These are phyloP conservation scores for Eimeria necatrix DNA, from an alignment of 169 alveolate species.

Conservation along the genomic window DNA sequence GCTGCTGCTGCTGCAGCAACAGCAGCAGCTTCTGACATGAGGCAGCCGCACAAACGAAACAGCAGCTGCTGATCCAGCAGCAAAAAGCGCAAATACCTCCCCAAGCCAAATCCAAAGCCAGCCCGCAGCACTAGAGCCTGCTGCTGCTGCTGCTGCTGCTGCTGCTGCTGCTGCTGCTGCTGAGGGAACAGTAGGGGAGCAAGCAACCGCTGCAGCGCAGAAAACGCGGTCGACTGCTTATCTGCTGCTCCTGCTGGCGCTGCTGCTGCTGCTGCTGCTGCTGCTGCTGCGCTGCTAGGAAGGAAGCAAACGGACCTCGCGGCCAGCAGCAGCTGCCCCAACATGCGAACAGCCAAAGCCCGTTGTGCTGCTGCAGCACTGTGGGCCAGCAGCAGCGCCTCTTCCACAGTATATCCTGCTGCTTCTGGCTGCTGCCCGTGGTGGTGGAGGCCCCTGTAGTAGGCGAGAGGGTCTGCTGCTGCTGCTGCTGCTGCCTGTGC, in stretches of 20 bases:
- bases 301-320: conserved; percentile 49
- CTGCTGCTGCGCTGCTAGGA: neutral
- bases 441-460: conserved; percentile 82
- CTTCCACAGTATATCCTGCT: conserved; percentile 83
- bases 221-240: neutral
- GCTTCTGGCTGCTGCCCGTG: conserved; percentile 81
- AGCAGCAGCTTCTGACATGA: conserved; percentile 14
- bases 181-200: neutral
- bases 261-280: conserved; percentile 13
- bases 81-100: conserved; percentile 1
- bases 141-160: conserved; percentile 26
- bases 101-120: conserved; percentile 40
- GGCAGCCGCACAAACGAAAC: conserved; percentile 56
- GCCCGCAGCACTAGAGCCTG: conserved; percentile 53
- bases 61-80: conserved; percentile 48
- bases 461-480: conserved; percentile 73
- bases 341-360: conserved; percentile 81
- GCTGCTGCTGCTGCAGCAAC: conserved; percentile 54
- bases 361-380: conserved; percentile 82
- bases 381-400: conserved; percentile 80
- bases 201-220: conserved; percentile 5
- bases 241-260: conserved; percentile 1
- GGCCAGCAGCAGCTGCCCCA: conserved; percentile 66
- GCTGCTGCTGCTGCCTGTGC: conserved; percentile 72
- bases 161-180: conserved; percentile 56